Base-by-base conservation (phyloP, 148 eudicot species). In the Camellia lanceoleosa region DNA sequence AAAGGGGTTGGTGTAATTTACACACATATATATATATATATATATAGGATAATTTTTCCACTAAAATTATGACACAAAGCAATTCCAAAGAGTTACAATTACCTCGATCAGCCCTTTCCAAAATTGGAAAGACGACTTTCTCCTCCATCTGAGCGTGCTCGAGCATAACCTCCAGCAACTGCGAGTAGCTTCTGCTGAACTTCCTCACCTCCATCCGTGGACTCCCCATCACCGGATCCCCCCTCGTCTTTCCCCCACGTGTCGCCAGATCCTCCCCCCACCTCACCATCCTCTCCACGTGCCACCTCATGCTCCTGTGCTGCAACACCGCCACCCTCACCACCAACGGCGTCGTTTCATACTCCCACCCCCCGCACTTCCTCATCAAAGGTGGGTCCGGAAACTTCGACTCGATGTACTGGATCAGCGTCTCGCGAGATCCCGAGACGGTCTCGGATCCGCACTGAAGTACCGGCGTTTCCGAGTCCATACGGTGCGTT, bases 81-180 rank as follows among this genome's bases (percentile, higher is more conserved):
- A 19, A 2, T 16, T 43, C 0, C 0, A 15, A 51, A 1, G n/a
- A 62, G 64, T 43, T 5, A 54, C 14, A 18, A 15, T 3, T 83
- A 95, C 99, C 97, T 86, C 90, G 89, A 92, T 95, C 97, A 70
- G 89, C 91, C 68, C 71, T 80, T 41, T 91, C 90, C 41, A 95
- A 77, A 58, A 95, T 83, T 5, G 94, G 97, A 65, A 95, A 95
- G 19, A 93, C 74, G 69, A 92, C 76, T 38, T 71, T 87, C 85
- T 95, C 98, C 84, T 95, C 98, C 93, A 95, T 93, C 82, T 87
- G 97, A 47, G 98, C 98, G 77, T 95, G 98, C 82, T 95, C 98
- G 7, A 93, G 86, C 94, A 95, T 78, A 66, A 95, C 49, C 79
- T 95, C 97, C 71, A 89, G 76, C 80, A 95, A 61, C 84, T 83